Evolutionary conservation across 2,329 filamentous ascomycete species (phyloP), one percentile per base, ranked within the genome.

Genomic region (Thielaviopsis populi): DNA sequence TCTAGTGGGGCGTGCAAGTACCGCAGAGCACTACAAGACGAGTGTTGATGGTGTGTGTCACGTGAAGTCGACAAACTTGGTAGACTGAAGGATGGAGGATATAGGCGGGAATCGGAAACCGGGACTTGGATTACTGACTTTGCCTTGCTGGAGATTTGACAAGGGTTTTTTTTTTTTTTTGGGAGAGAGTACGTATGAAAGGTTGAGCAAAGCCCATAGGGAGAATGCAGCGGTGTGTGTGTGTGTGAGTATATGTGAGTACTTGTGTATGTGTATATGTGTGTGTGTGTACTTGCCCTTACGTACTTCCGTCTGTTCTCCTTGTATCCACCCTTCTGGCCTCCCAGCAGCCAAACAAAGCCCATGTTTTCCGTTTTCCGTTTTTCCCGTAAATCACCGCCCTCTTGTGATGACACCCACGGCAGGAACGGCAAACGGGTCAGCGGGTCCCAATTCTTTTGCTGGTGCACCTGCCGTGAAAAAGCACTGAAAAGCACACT

Each of bases 1-100:
- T 8, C 46, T 59, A 62, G 63, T 58, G 53, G 42, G n/a, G 63
- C 59, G 33, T 59, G 53, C 42, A 62, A 62, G 63, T 65, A 62
- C 59, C 59, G 50, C 41, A 54, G 11, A 46, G 33, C 19, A 40
- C 27, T 50, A 50, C 27, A 33, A 27, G 1, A 46, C 42, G n/a
- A 61, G 27, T 43, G 19, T 58, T 63, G 24, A 50, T 40, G n/a
- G 22, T 40, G 19, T 40, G 22, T 48, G 17, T 65, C 40, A 61
- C 58, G 46, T 53, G 48, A 24, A 40, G 30, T 3, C 17, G 33
- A 37, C 5, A 15, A 56, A 37, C 2, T 56, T 19, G 27, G 33
- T 8, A 8, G 33, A 8, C 33, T 37, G 8, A 37, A 46, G n/a
- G n/a, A n/a, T 46, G 42, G n/a, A 46, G 8, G 40, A 43, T 7